A percentile compares a stretch with the other conserved stretches of the same genome.
Conservation (phyloP, 2,329 filamentous ascomycete species). For the Gnomoniopsis smithogilvyi region DNA sequence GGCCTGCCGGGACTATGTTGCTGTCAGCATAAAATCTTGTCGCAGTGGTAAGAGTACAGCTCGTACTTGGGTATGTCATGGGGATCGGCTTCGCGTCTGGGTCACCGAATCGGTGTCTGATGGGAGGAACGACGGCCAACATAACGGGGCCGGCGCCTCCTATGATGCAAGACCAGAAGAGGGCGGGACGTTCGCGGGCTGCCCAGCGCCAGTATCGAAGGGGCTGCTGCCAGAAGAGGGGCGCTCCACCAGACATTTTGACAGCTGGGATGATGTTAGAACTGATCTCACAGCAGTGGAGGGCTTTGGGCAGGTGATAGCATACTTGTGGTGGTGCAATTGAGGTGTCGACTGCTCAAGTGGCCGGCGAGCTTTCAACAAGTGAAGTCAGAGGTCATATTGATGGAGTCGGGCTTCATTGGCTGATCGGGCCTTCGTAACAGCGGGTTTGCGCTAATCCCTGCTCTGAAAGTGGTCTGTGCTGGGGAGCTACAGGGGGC, state of each 20-base stretch:
- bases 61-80: slow-evolving; percentile 88
- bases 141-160: slow-evolving; percentile 69
- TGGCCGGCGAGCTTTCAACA: neutral
- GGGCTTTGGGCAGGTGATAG: neutral
- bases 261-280: slow-evolving; percentile 10
- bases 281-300: neutral
- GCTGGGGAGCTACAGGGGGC: neutral
- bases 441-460: neutral
- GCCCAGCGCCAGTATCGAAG: slow-evolving; percentile 86
- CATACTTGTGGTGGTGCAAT: slow-evolving; percentile 3
- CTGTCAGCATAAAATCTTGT: neutral
- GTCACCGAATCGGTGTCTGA: slow-evolving; percentile 72
- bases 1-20: slow-evolving; percentile 51
- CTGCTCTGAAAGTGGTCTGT: neutral
- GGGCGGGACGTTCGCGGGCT: slow-evolving; percentile 80
- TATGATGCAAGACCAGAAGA: slow-evolving; percentile 82
- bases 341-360: neutral
- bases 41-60: neutral
- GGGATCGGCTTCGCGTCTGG: slow-evolving; percentile 70
- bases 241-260: slow-evolving; percentile 60
- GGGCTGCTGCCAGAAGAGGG: slow-evolving; percentile 81
- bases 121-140: slow-evolving; percentile 68
- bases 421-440: slow-evolving; percentile 14
- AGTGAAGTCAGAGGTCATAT: slow-evolving; percentile 16
- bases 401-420: slow-evolving; percentile 5